phyloP scores from a whole-genome alignment of 1,284 basidiomycete genomes.

The Amylostereum chailletii region DNA sequence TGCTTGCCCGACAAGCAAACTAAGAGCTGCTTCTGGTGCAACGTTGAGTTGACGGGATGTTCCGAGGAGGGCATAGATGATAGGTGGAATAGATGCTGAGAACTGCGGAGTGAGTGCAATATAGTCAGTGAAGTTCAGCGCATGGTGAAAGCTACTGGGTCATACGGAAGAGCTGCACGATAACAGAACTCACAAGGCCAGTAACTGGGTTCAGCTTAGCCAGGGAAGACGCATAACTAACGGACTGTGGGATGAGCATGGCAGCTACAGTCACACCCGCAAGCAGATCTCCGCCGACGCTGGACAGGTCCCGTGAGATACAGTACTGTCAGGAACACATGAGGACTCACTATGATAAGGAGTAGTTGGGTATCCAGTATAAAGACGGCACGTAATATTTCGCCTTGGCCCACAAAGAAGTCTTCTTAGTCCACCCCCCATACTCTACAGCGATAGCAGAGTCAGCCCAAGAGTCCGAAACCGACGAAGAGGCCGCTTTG shows the following conservation, averaged over 20 bases:
- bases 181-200: slow-evolving; percentile 58
- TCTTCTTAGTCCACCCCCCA: neutral
- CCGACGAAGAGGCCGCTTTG: too few species aligned
- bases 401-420: slow-evolving; percentile 20
- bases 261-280: slow-evolving; percentile 85
- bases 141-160: too few species aligned
- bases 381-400: slow-evolving; percentile 67
- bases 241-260: slow-evolving; percentile 86
- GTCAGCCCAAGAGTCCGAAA: too few species aligned
- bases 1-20: slow-evolving; percentile 83
- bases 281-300: slow-evolving; percentile 73
- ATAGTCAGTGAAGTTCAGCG: too few species aligned
- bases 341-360: slow-evolving; percentile 51
- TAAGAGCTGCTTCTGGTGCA: slow-evolving; percentile 86
- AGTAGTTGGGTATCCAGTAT: slow-evolving; percentile 82
- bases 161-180: neutral
- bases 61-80: slow-evolving; percentile 81
- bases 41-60: slow-evolving; percentile 79
- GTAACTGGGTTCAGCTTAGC: slow-evolving; percentile 76
- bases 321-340: neutral
- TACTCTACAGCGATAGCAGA: too few species aligned
- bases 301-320: slow-evolving; percentile 20
- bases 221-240: slow-evolving; percentile 85
- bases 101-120: slow-evolving; percentile 32
- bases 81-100: slow-evolving; percentile 72